Base-by-base conservation (phyloP, 192 early-diverging fungal genomes). In the Phlyctochytrium planicorne region DNA sequence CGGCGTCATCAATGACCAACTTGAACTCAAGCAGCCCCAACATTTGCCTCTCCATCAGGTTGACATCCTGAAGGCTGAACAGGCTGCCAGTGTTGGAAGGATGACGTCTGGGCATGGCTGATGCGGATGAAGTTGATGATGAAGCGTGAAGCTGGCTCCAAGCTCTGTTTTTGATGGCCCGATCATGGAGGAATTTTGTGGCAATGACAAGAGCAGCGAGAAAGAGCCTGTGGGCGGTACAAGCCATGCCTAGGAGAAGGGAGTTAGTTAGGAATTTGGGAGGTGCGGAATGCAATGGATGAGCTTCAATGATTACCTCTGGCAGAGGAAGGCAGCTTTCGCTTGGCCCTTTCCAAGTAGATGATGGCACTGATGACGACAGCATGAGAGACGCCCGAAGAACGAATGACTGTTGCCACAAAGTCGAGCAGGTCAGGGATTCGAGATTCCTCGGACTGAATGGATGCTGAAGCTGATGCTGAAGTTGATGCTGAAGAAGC, bases 31-130 rank as follows among this genome's bases (percentile, higher is more conserved):
- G 66, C 20, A 81, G 34, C 23, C 53, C 24, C 16, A 82, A 65
- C 23, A 82, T 24, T 62, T 79, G 71, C 25, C 75, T 53, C 65
- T 82, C 80, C 74, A 82, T 79, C n/a, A 74, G 65, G 52, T 82
- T 82, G 59, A 82, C 63, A 35, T 82, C 80, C 17, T 35, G 25
- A 24, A 78, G 56, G n/a, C 68, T 53, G 36, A 79, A 79, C 6
- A 67, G 23, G 36, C 59, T 40, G n/a, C n/a, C n/a, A n/a, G n/a
- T n/a, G n/a, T n/a, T n/a, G n/a, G n/a, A n/a, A n/a, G n/a, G n/a
- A n/a, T n/a, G n/a, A n/a, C n/a, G n/a, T n/a, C n/a, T n/a, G n/a
- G n/a, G n/a, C n/a, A n/a, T n/a, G n/a, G n/a, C n/a, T n/a, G n/a
- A n/a, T n/a, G n/a, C n/a, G n/a, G n/a, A n/a, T n/a, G n/a, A n/a